Evolutionary conservation across 2,329 filamentous ascomycete genomes (phyloP), one percentile per base, ranked within the genome.

Genomic region (Hypoxylon sp.): DNA sequence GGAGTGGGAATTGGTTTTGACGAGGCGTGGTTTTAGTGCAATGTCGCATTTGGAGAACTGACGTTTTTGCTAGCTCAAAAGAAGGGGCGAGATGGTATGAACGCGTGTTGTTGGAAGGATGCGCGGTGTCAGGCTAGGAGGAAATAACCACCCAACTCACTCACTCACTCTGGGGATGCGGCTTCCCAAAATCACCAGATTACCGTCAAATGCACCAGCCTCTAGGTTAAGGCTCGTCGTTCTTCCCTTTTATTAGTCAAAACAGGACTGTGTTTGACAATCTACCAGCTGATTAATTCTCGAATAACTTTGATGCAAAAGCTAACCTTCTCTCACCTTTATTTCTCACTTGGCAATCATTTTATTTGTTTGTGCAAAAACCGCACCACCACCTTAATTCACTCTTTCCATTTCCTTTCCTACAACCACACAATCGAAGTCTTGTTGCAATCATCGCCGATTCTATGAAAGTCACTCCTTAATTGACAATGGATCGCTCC

Each of bases 401-500:
- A 51, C 44, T 67, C 20, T n/a, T 26, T 3, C 38, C 46, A 44
- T 30, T 36, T 51, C 32, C n/a, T n/a, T n/a, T 22, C 11, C 30
- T 2, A 38, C 44, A 3, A 28, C 7, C 24, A 28, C 20, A 56
- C 44, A 12, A 9, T 9, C 16, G n/a, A n/a, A n/a, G 8, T 5
- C 36, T 18, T 18, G 9, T 4, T 7, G 16, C 2, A 18, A 45
- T n/a, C 16, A 46, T 46, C 9, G 2, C 6, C 24, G 22, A 46
- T 26, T 16, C 6, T 16, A n/a, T 12, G 18, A 33, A 26, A 40
- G 22, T 33, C 20, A 11, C 9, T 12, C 48, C 9, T 18, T 24
- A 20, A 49, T 16, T 14, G 32, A 57, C 30, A 24, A 77, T 77
- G 75, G 74, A 76, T 45, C 62, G 62, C 40, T 57, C 70, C 9